Base-by-base conservation (phyloP, 1,284 basidiomycete genomes). In the Inonotus hispidus region DNA sequence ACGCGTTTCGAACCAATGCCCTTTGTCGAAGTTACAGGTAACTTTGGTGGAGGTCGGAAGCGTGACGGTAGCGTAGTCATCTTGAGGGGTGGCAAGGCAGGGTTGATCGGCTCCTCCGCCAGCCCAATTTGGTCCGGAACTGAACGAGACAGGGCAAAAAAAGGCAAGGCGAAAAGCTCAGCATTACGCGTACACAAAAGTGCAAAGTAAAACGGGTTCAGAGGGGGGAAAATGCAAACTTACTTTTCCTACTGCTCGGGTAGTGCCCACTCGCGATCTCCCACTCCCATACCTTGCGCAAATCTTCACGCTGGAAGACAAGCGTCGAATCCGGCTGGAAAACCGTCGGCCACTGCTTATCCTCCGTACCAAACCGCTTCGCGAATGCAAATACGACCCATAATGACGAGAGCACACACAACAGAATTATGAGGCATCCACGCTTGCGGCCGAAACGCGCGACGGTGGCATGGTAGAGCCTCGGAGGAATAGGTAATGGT, bases 231-330 rank as follows among this genome's bases (percentile, higher is more conserved):
- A 11, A 52, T 14, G 11, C 13, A 52, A 29, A 81, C 89, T 68
- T 71, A 94, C 92, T 82, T 68, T 80, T 78, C 61, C 83, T 79
- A 57, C 82, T 80, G 72, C 90, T 93, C 1, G 95, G 94, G 75
- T 94, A 93, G 73, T 96, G 93, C 0, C 95, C 95, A 66, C 91
- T 90, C 47, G 83, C 77, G 60, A 97, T 82, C 74, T 98, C 94
- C 93, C 93, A 97, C 66, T 88, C 80, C 94, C 94, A 97, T 73
- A 98, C 90, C 67, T 85, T 82, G 66, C 88, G 87, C 43, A 95
- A 70, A 69, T 96, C 92, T 57, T 88, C 85, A 54, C 83, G 77
- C 47, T 80, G 79, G 65, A 89, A 88, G 45, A 97, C 86, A 45
- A 92, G 79, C 4, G 93, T 94, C 53, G 87, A 79, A 64, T 90